Base-by-base conservation (phyloP, 768 basidiomycete species). In the Leucocoprinus birnbaumii region DNA sequence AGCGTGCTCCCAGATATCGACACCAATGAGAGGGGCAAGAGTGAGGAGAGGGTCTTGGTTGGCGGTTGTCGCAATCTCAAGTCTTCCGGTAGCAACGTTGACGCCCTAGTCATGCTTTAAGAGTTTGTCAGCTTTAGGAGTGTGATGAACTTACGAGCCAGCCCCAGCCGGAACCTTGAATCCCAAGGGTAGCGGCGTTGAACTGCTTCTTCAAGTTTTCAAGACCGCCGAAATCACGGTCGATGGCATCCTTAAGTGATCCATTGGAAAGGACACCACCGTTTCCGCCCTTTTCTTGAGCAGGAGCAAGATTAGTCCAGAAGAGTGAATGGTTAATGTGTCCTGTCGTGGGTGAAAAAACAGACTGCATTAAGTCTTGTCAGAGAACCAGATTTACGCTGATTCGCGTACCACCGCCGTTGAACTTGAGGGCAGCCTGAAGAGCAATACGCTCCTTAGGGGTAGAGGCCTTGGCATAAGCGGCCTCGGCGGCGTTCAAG, bases 91-190 rank as follows among this genome's bases (percentile, higher is more conserved):
- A 22, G 66, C 60, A 13, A 79, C 55, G 68, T 87, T 87, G 66
- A 82, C 90, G 26, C 90, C 93, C 89, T 91, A 58, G 51, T 42
- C 16, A 44, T 53, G 14, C 5, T 45, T 51, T 16, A 2, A 13
- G 21, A 35, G 34, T 18, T 31, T 55, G 26, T 21, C 51, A 57
- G 13, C 40, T 43, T 22, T 26, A 31, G 18, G 21, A 55, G n/a
- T n/a, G n/a, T n/a, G 25, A 35, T 21, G 24, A 37, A 74, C 79
- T 58, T 61, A 87, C 93, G 56, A 99, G 80, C 97, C 97, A 99
- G 43, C 95, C 96, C 97, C 97, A 99, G 2, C 97, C 97, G 61
- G 90, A 93, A 24, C 97, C 97, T 72, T 99, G 97, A 52, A 99
- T 89, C 50, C 80, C 94, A 27, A 89, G 93, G 21, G 96, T 96